Evolutionary conservation across 345 rosid genomes (phyloP).

Genomic region (Eucalyptus cloeziana): DNA sequence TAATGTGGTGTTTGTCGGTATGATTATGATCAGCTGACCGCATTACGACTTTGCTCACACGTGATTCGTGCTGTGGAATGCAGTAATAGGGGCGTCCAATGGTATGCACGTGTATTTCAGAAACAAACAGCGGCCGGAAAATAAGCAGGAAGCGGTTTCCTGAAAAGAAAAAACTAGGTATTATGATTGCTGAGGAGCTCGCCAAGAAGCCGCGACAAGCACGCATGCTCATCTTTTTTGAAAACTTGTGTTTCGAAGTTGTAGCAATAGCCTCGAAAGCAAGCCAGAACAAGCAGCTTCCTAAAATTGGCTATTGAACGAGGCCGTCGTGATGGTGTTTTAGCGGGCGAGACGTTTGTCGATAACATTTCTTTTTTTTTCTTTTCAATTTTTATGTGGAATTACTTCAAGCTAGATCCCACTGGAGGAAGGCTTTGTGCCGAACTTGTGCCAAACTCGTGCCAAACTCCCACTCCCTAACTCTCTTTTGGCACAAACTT

Average conservation of each 20-base stretch:
- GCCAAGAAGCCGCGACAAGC: not conserved
- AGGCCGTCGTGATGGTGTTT: not conserved
- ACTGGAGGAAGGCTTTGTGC: not conserved
- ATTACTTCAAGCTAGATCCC: not conserved
- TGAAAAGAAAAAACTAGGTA: not conserved
- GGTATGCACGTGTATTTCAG: not conserved
- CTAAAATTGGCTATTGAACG: not conserved
- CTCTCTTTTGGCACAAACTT: not conserved
- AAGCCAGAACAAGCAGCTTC: not conserved
- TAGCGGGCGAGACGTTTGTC: not conserved
- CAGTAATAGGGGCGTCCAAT: not conserved
- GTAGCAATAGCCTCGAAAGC: not conserved
- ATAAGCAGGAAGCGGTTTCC: not conserved
- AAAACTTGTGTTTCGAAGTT: not conserved
- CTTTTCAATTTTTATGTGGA: not conserved
- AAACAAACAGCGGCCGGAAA: not conserved
- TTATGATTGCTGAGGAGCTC: not conserved
- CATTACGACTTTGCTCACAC: fast-evolving
- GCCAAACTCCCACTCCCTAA: not conserved
- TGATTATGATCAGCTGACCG: fast-evolving
- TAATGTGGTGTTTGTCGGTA: fast-evolving
- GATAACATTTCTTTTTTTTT: not conserved
- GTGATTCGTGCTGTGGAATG: not conserved
- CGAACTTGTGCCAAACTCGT: not conserved
- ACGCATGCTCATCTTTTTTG: not conserved